A percentile compares a stretch with the other conserved stretches of the same genome.
Evolutionary conservation across 768 basidiomycete species (phyloP).

Genomic region (Mycena kentingensis): DNA sequence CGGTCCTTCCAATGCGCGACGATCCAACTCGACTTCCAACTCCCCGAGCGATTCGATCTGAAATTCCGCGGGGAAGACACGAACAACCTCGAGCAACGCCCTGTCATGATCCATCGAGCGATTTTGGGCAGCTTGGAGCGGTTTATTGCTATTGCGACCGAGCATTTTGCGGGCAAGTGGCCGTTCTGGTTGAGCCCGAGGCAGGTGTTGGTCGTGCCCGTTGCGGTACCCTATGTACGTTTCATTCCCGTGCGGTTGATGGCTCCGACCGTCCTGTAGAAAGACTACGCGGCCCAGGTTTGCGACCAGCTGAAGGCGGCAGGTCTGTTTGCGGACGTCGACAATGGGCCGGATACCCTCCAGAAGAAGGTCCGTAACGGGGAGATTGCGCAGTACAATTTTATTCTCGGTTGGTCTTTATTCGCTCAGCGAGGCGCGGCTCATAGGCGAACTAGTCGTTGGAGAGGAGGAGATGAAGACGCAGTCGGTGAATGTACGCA

Average conservation of each 20-base stretch:
- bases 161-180: slow-evolving; percentile 98
- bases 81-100: slow-evolving; percentile 63
- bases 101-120: slow-evolving; percentile 98
- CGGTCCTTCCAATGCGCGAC: slow-evolving; percentile 98
- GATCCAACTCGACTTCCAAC: slow-evolving; percentile 98
- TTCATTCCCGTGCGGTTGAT: slow-evolving; percentile 2
- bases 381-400: slow-evolving; percentile 97
- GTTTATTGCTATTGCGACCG: slow-evolving; percentile 95
- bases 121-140: slow-evolving; percentile 92
- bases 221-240: slow-evolving; percentile 83
- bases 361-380: slow-evolving; percentile 98
- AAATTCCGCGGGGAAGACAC: slow-evolving; percentile 76
- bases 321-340: slow-evolving; percentile 89
- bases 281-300: slow-evolving; percentile 87
- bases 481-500: slow-evolving; percentile 91
- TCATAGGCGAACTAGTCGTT: slow-evolving; percentile 67
- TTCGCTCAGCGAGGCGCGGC: slow-evolving; percentile 7
- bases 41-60: slow-evolving; percentile 94
- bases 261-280: slow-evolving; percentile 45
- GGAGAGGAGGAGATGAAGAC: slow-evolving; percentile 89
- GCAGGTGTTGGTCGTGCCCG: slow-evolving; percentile 92
- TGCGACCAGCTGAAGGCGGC: slow-evolving; percentile 62
- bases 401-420: slow-evolving; percentile 76
- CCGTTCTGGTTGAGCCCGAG: slow-evolving; percentile 99
- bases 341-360: slow-evolving; percentile 88